Evolutionary conservation across 129 eudicot genomes (phyloP), one percentile per base, ranked within the genome.

Genomic region (carrot (Daucus carota)): DNA sequence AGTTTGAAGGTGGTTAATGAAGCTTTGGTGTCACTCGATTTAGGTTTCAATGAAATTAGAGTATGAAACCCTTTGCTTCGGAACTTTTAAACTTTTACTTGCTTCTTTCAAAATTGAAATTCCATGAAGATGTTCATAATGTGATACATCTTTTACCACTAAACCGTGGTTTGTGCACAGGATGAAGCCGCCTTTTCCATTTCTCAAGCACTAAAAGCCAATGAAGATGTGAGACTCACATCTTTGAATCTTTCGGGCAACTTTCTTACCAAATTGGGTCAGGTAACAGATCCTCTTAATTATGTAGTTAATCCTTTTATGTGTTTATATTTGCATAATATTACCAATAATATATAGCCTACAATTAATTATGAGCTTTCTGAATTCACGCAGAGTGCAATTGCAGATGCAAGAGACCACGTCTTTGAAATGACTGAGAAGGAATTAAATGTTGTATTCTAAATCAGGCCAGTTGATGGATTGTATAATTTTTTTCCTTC

Each of bases 171-270:
- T 78, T 73, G 31, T 72, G 59, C 41, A 73, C 86, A 94, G 98
- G 98, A 94, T 85, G 92, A 83, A 84, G 98, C 97, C 59, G 98
- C 98, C 22, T 94, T 91, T 43, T 90, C 98, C 22, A 94, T 94
- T 74, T 89, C 98, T 69, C 97, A 91, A 86, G 98, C 98, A 77
- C 87, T 94, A 44, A 94, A 94, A 80, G 84, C 98, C 43, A 94
- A 94, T 36, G 98, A 94, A 77, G 98, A 94, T 80, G 98, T 94
- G 67, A 86, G 96, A 54, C 87, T 94, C 41, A 68, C 92, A 32
- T 80, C 90, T 72, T 72, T 94, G 76, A 91, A 91, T 84, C 96
- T 94, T 73, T 79, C 88, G 77, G 91, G 83, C 85, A 94, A 94
- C 78, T 94, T 91, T 76, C 81, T 91, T 71, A 91, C 97, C 40